These are phyloP conservation scores for Aspergillus steynii DNA, from an alignment of 495 filamentous ascomycete species.

Conservation along the genomic window DNA sequence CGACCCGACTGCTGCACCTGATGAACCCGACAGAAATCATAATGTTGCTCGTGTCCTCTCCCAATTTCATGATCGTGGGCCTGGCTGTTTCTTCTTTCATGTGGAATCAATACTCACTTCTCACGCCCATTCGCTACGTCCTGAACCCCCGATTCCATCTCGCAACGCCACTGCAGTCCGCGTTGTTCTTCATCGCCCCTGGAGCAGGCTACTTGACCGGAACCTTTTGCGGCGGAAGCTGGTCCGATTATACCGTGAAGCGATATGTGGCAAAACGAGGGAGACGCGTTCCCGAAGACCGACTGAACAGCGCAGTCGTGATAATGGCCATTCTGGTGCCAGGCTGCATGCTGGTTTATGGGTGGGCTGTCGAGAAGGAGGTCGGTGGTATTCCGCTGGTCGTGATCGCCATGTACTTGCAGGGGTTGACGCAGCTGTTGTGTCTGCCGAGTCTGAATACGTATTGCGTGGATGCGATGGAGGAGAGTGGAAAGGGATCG, in stretches of 20 bases:
- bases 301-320: conserved; percentile 60
- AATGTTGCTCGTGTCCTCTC: conserved; percentile 51
- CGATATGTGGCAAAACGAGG: conserved; percentile 59
- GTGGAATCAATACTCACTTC: conserved; percentile 72
- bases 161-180: conserved; percentile 62
- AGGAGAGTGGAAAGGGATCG: conserved; percentile 50
- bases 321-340: conserved; percentile 64
- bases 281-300: conserved; percentile 68
- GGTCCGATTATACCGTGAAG: conserved; percentile 65
- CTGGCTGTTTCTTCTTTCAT: conserved; percentile 62
- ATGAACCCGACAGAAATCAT: conserved; percentile 16
- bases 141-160: conserved; percentile 72
- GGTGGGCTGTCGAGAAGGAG: conserved; percentile 68
- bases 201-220: conserved; percentile 69
- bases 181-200: conserved; percentile 73
- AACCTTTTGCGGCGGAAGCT: conserved; percentile 70
- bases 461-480: conserved; percentile 77
- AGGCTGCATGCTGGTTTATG: conserved; percentile 67
- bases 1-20: conserved; percentile 8
- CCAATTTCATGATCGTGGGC: conserved; percentile 63
- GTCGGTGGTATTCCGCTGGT: conserved; percentile 67
- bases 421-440: conserved; percentile 72
- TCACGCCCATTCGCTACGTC: conserved; percentile 74
- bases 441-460: conserved; percentile 74
- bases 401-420: conserved; percentile 68